Evolutionary conservation across 2,329 filamentous ascomycete genomes (phyloP).

Genomic region (Fusarium irregulare): DNA sequence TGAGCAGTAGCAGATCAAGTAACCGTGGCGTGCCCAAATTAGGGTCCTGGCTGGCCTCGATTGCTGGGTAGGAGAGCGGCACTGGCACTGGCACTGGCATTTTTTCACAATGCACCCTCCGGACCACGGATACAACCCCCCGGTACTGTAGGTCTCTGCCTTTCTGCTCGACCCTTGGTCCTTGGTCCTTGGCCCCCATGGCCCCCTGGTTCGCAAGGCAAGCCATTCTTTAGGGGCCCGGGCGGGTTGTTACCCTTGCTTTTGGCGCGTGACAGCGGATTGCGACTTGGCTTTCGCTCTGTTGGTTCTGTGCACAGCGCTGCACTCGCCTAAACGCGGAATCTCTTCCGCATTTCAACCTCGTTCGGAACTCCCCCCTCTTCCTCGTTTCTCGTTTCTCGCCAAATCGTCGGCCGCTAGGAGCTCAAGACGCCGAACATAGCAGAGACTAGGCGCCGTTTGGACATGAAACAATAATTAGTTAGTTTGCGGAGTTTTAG

Average conservation of each 20-base stretch:
- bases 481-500: slow-evolving; percentile 6
- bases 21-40: slow-evolving; percentile 33
- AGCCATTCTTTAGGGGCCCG: slow-evolving; percentile 19
- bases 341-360: slow-evolving; percentile 29
- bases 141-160: neutral
- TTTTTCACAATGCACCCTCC: slow-evolving; percentile 13
- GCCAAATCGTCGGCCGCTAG: slow-evolving; percentile 5
- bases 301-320: slow-evolving; percentile 25
- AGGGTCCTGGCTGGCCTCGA: slow-evolving; percentile 43
- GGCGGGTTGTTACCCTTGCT: slow-evolving; percentile 33
- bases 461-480: slow-evolving; percentile 30
- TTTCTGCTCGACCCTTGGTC: neutral
- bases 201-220: slow-evolving; percentile 23
- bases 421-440: neutral
- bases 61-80: slow-evolving; percentile 35
- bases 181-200: neutral
- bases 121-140: slow-evolving; percentile 16
- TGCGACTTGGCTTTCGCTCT: slow-evolving; percentile 14
- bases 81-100: slow-evolving; percentile 35
- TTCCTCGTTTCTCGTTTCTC: neutral
- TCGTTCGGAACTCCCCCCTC: neutral
- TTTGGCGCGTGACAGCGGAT: slow-evolving; percentile 43
- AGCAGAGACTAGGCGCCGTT: slow-evolving; percentile 16
- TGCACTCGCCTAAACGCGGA: slow-evolving; percentile 46
- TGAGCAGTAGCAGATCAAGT: slow-evolving; percentile 37